These are phyloP conservation scores for Jackrogersella minutella DNA, from an alignment of 495 filamentous ascomycete species.

Conservation along the genomic window DNA sequence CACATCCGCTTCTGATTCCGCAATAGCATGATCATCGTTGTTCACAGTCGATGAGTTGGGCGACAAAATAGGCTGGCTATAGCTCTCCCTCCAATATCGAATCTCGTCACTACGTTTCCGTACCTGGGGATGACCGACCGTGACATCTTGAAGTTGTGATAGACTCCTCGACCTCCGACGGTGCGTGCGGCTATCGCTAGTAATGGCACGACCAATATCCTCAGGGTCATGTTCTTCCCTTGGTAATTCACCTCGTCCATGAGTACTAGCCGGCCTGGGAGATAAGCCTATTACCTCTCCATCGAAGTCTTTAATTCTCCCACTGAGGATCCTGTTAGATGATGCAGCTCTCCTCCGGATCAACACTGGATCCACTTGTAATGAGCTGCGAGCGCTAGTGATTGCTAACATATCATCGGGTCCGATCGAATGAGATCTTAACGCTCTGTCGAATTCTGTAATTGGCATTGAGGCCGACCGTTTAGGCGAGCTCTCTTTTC, in stretches of 20 bases:
- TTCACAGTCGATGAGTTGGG: constrained; percentile 57
- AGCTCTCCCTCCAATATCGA: constrained; percentile 64
- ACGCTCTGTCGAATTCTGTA: constrained; percentile 60
- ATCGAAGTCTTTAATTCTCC: constrained; percentile 35
- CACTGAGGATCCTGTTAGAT: constrained; percentile 46
- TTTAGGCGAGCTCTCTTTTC: constrained; percentile 49
- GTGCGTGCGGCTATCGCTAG: constrained; percentile 51
- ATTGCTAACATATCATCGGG: constrained; percentile 57
- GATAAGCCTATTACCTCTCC: constrained; percentile 59
- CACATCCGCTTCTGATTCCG: constrained; percentile 44
- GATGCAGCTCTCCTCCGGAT: constrained; percentile 47
- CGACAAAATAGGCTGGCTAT: constrained; percentile 55
- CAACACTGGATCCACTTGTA: constrained; percentile 51
- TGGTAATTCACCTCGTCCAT: constrained; percentile 50
- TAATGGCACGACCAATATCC: constrained; percentile 63
- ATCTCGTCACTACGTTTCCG: constrained; percentile 66
- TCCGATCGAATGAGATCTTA: constrained; percentile 63
- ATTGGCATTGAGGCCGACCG: constrained; percentile 62
- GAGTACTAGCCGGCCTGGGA: constrained; percentile 62
- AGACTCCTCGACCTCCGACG: constrained; percentile 63
- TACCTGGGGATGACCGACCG: constrained; percentile 31
- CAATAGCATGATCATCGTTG: constrained; percentile 49
- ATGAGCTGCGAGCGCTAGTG: constrained; percentile 55
- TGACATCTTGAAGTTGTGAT: constrained; percentile 56
- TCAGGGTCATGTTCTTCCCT: constrained; percentile 52